These are phyloP conservation scores for Boletus tomentosulus DNA, from an alignment of 768 basidiomycete genomes.

Conservation along the genomic window DNA sequence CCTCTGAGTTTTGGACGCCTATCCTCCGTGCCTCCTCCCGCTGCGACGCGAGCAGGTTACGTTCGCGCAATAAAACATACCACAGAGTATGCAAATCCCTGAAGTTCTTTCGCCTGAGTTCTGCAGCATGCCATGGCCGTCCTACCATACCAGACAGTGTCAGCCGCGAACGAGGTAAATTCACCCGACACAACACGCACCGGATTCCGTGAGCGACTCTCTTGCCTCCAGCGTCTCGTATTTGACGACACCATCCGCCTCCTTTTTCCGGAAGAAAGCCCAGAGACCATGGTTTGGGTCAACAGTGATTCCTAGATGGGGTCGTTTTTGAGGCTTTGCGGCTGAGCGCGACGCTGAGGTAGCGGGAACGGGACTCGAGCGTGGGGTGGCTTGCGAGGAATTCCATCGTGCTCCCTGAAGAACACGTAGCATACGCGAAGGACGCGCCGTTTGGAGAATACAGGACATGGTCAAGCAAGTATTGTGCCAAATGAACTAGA, in stretches of 20 bases:
- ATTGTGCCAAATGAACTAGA: not conserved
- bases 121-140: slow-evolving; percentile 80
- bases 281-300: slow-evolving; percentile 71
- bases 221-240: slow-evolving; percentile 46
- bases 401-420: slow-evolving; percentile 17
- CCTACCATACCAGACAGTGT: slow-evolving; percentile 46
- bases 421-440: slow-evolving; percentile 14
- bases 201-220: slow-evolving; percentile 33
- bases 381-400: slow-evolving; percentile 13
- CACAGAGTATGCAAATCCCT: slow-evolving; percentile 91
- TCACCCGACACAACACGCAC: slow-evolving; percentile 23
- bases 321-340: slow-evolving; percentile 34
- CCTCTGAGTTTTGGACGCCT: slow-evolving; percentile 36
- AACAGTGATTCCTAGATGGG: slow-evolving; percentile 40
- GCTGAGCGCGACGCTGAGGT: not conserved
- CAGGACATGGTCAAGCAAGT: slow-evolving; percentile 17
- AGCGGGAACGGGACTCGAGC: not conserved
- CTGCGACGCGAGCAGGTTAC: slow-evolving; percentile 88
- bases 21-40: slow-evolving; percentile 69
- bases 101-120: slow-evolving; percentile 88
- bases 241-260: slow-evolving; percentile 45
- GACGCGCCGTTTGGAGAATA: slow-evolving; percentile 18
- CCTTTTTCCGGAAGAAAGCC: slow-evolving; percentile 66
- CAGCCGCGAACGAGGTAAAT: not conserved
- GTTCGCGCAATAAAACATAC: slow-evolving; percentile 86